phyloP scores from a whole-genome alignment of 73 alveolate species.

The Paramecium sonneborni region DNA sequence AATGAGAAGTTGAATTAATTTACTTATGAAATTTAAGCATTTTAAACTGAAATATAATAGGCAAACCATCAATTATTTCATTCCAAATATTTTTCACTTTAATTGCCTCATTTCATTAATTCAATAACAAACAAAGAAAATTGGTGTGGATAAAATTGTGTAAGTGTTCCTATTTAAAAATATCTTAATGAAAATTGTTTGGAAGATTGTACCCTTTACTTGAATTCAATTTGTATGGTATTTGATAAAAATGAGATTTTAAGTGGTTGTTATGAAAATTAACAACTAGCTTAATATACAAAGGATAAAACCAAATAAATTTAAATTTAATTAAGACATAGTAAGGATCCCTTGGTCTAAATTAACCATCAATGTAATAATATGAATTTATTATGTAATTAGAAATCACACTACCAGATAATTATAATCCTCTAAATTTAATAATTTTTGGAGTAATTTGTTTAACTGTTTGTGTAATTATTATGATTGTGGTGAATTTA shows the following conservation, averaged over 20 bases:
- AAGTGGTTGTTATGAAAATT: background rate
- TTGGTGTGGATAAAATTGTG: background rate
- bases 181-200: background rate
- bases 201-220: background rate
- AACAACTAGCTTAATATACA: background rate
- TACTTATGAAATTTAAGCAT: background rate
- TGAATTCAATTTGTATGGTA: background rate
- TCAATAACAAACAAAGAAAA: background rate
- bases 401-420: background rate
- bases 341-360: background rate
- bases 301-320: background rate
- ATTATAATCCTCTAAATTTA: background rate
- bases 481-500: background rate
- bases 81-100: background rate
- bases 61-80: background rate
- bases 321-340: background rate
- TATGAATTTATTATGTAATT: background rate
- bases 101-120: background rate
- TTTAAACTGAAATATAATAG: background rate
- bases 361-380: background rate
- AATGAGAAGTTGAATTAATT: background rate
- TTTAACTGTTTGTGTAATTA: background rate
- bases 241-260: background rate
- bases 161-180: background rate
- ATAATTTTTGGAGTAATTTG: background rate